These are phyloP conservation scores for Cercis canadensis DNA, from an alignment of 306 rosid genomes.

Conservation along the genomic window DNA sequence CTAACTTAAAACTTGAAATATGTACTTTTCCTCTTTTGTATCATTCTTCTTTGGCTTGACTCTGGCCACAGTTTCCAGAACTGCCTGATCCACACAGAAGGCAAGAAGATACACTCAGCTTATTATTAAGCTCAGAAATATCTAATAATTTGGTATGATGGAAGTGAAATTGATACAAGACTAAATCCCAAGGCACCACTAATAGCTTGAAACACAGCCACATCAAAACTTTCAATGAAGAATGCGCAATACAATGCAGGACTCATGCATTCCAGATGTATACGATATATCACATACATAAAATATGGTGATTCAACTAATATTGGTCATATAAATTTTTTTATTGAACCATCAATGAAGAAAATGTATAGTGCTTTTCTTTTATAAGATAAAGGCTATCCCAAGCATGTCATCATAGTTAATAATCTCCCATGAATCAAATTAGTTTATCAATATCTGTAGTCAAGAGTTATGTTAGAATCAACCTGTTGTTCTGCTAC, in stretches of 20 bases:
- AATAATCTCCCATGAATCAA: slow-evolving; percentile 27
- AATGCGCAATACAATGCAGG: not conserved
- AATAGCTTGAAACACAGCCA: slow-evolving; percentile 16
- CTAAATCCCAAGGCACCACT: slow-evolving; percentile 28
- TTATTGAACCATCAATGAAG: not conserved
- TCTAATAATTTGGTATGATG: too few species aligned
- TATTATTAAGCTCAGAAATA: not conserved
- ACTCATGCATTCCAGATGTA: not conserved
- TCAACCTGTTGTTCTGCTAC: slow-evolving; percentile 99
- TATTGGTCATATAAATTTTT: not conserved
- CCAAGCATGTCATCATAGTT: slow-evolving; percentile 23
- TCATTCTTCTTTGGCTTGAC: slow-evolving; percentile 95
- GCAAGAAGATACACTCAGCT: slow-evolving; percentile 42
- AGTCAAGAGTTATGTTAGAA: slow-evolving; percentile 18
- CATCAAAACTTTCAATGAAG: slow-evolving; percentile 9
- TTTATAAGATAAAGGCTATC: not conserved
- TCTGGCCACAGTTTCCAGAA: slow-evolving; percentile 97
- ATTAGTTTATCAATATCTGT: slow-evolving; percentile 11
- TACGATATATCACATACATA: not conserved
- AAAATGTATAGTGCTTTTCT: not conserved
- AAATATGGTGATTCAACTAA: not conserved
- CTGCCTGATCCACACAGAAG: slow-evolving; percentile 74
- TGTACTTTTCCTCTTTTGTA: slow-evolving; percentile 92
- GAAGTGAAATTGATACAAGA: not conserved
- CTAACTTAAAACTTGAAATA: slow-evolving; percentile 36